phyloP scores from a whole-genome alignment of 495 filamentous ascomycete species.

The Hypoxylon trugodes region DNA sequence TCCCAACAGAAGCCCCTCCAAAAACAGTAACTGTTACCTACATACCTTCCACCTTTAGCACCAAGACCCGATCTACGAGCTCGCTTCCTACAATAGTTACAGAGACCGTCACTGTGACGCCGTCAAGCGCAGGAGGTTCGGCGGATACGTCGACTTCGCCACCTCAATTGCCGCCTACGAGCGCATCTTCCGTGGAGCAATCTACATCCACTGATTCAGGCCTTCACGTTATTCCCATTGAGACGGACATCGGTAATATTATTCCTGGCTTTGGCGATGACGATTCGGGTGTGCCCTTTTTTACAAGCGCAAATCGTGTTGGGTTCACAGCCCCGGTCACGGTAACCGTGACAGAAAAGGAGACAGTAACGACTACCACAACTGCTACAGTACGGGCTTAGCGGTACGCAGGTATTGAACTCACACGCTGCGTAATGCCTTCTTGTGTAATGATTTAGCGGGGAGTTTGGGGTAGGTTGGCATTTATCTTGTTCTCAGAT shows the following conservation, averaged over 20 bases:
- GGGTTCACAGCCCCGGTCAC: conserved; percentile 5
- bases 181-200: neutral
- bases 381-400: conserved; percentile 12
- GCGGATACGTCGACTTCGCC: neutral
- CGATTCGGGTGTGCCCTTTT: neutral
- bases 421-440: neutral
- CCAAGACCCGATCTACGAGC: conserved; percentile 19
- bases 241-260: conserved; percentile 1
- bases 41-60: conserved; percentile 22
- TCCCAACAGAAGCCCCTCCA: neutral
- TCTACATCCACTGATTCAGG: conserved; percentile 24
- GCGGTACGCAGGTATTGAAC: neutral
- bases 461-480: conserved; percentile 13
- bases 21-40: neutral
- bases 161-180: neutral
- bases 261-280: neutral
- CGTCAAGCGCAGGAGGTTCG: neutral
- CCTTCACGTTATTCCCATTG: conserved; percentile 28
- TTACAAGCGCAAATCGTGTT: conserved; percentile 8
- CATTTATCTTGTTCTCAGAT: neutral
- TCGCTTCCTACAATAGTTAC: conserved; percentile 21
- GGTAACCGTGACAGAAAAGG: conserved; percentile 33
- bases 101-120: conserved; percentile 29
- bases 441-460: conserved; percentile 12
- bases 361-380: conserved; percentile 29